Base-by-base conservation (phyloP, 2,329 filamentous ascomycete genomes). In the Helotiales sp. region DNA sequence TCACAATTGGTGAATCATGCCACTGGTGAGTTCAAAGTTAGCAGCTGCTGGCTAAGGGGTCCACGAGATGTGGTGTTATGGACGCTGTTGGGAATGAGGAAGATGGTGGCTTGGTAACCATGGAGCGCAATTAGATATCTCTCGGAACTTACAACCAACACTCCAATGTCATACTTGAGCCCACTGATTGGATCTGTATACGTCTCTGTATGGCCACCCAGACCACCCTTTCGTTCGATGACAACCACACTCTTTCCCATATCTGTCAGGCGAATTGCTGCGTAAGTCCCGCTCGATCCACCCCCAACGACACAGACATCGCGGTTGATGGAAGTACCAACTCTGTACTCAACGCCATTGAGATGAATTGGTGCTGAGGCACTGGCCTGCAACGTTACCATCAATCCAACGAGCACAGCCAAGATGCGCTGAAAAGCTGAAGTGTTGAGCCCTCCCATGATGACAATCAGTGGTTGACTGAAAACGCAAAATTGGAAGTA, bases 111-210 rank as follows among this genome's bases (percentile, higher is more conserved):
- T 22, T 37, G n/a, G 37, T 15, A 50, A 61, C 50, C 24, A n/a
- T 22, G n/a, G 20, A 24, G 49, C 26, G 37, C 37, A 50, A 37
- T 49, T 24, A 45, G 47, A 78, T 63, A 77, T 64, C 82, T 80
- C n/a, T 78, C 73, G n/a, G 80, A 80, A 45, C 52, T 45, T 24
- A 66, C 50, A 13, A 59, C 71, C 17, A 76, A 65, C 2, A 81
- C 80, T 8, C 80, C 80, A 66, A 76, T 78, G 64, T 83, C 77
- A 62, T 79, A 63, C 0, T 74, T 75, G 0, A 68, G 64, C 17
- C 76, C 75, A 5, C 78, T 80, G 0, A 57, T 59, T 15, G 79
- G 76, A 45, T 81, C 80, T 3, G 73, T 76, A 70, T 83, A 86
- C 10, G 82, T 63, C 32, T 65, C 62, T n/a, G 64, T 61, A 52